Base-by-base conservation (phyloP, 805 yeast genomes). In the Metschnikowia continentalis region DNA sequence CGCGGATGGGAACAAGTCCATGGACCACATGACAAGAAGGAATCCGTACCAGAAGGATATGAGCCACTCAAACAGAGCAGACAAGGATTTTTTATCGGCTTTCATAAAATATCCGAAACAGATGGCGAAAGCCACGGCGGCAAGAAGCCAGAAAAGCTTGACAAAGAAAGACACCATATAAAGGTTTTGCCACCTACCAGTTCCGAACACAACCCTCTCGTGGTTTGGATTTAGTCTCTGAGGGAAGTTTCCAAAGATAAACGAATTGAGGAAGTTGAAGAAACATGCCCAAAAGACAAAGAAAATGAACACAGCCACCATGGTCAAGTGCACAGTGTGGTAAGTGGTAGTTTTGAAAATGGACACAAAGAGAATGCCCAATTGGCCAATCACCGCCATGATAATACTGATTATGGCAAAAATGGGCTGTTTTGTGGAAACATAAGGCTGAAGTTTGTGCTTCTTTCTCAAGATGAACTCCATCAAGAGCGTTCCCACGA, bases 41-140 rank as follows among this genome's bases (percentile, higher is more conserved):
- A 84, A 60, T 3, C 96, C 94, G 63, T 87, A 91, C 82, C 88
- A 84, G 68, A 84, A 91, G n/a, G 92, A 83, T 40, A 91, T 68
- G 3, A 83, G 63, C 98, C 98, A 92, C 68, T 92, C 98, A 63
- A 86, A 81, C 19, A 76, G 71, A 0, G 90, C 90, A 38, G 83
- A 76, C 32, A 77, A 71, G 55, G 77, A 72, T 36, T 69, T 61
- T 6, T 69, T 60, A 26, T 74, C 72, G 1, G 50, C 47, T 11
- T 65, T 63, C 64, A 63, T 61, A 46, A 69, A 62, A 3, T 66
- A 75, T n/a, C 81, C 90, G 56, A 89, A 92, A 32, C 80, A 75
- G 23, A 86, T 67, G 2, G 92, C 96, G 62, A 88, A 77, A 0
- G 72, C 80, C 15, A 84, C 71, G 1, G 96, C 94, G 17, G 76